Evolutionary conservation across 2,329 filamentous ascomycete genomes (phyloP), one percentile per base, ranked within the genome.

Genomic region (Mycosphaerella arachidis): DNA sequence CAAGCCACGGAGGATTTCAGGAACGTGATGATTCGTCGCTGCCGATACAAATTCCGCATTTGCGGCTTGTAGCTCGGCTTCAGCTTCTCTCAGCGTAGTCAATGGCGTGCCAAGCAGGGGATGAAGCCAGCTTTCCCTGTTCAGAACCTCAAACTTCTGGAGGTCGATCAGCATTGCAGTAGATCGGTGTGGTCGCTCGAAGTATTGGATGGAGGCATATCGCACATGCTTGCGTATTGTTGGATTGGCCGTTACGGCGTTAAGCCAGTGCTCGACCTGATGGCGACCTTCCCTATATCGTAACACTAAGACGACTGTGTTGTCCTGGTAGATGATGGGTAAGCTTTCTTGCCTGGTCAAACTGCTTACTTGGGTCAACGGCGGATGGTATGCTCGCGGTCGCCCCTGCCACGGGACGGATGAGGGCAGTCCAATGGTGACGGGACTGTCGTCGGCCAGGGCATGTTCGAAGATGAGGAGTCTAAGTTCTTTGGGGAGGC

Each of bases 191-290:
- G 54, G 33, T 13, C 48, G 45, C 43, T 66, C 63, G 35, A 64
- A 63, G 35, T 61, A 64, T 48, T 60, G 64, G 12, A 66, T 45
- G 7, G 59, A 64, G 20, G 63, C 57, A 40, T 57, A 40, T 30
- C 33, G 35, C 16, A 66, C 45, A 7, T 60, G 58, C 31, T 56
- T 54, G 51, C 43, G 29, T 16, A 66, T 53, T 3, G 29, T 27
- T 2, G 51, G 37, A 37, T 58, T 55, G 18, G 48, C 29, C 33
- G 33, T 18, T 10, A 61, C 27, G 27, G 51, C 50, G 18, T 46
- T 30, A 24, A 64, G 54, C 62, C 64, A 66, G 10, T 37, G 55
- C 24, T 58, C 43, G 30, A 61, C 58, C 43, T 61, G 64, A 6
- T 29, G 40, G 16, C 64, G 55, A 43, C 62, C 62, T 58, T 66